phyloP scores from a whole-genome alignment of 257 asterid species.

The Lycium ferocissimum region DNA sequence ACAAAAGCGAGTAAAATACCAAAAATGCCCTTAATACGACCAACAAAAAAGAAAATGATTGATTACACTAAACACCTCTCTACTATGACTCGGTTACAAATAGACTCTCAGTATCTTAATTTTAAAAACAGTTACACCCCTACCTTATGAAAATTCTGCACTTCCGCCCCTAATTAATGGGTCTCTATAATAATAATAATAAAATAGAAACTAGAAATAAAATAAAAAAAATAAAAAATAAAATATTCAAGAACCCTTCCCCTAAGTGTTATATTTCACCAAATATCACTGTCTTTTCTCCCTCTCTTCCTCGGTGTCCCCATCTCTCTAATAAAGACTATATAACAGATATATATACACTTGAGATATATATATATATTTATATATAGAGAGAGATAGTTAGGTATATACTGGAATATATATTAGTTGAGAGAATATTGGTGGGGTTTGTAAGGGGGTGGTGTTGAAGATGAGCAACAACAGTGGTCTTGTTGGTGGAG shows the following conservation, averaged over 20 bases:
- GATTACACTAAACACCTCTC: too few species aligned
- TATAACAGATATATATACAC: neutral
- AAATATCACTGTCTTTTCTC: neutral
- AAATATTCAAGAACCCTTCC: slow-evolving; percentile 27
- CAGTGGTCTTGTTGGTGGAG: slow-evolving; percentile 31
- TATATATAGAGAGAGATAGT: neutral
- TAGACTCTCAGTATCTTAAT: too few species aligned
- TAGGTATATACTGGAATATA: neutral
- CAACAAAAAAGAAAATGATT: too few species aligned
- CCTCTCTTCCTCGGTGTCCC: neutral
- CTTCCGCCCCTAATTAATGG: too few species aligned
- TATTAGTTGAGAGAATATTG: slow-evolving; percentile 34
- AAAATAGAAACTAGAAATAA: too few species aligned
- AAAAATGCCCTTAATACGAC: too few species aligned
- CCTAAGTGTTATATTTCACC: neutral
- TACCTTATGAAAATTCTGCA: too few species aligned
- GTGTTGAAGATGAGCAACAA: slow-evolving; percentile 65
- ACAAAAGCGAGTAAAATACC: too few species aligned
- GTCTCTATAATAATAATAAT: too few species aligned
- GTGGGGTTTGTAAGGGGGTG: slow-evolving; percentile 25
- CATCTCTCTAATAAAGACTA: neutral
- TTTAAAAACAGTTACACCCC: too few species aligned
- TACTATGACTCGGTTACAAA: too few species aligned
- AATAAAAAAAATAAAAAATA: neutral
- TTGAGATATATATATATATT: slow-evolving; percentile 20